These are phyloP conservation scores for Tulasnella calospora DNA, from an alignment of 768 basidiomycete species.

Conservation along the genomic window DNA sequence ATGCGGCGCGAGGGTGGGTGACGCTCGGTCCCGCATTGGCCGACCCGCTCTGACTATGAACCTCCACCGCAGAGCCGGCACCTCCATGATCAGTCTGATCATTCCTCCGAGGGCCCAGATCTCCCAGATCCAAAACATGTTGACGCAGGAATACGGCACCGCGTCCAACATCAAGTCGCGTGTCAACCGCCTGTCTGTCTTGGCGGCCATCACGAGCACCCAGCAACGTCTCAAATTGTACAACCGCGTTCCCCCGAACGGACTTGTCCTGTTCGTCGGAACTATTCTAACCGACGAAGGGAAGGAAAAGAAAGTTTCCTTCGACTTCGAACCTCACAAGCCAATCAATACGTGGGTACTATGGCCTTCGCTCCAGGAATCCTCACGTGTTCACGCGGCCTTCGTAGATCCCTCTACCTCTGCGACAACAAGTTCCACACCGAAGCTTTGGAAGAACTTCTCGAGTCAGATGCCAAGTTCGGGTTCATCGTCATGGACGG, in stretches of 20 bases:
- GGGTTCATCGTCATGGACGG: slow-evolving; percentile 99
- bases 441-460: slow-evolving; percentile 89
- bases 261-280: slow-evolving; percentile 94
- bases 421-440: slow-evolving; percentile 99
- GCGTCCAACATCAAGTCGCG: slow-evolving; percentile 99
- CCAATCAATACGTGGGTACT: slow-evolving; percentile 89
- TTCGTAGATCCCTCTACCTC: slow-evolving; percentile 83
- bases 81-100: slow-evolving; percentile 98
- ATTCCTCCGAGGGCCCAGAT: slow-evolving; percentile 97
- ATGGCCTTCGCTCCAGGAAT: neutral
- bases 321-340: slow-evolving; percentile 98
- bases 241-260: slow-evolving; percentile 93
- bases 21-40: neutral
- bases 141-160: slow-evolving; percentile 96
- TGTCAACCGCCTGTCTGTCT: slow-evolving; percentile 93
- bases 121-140: slow-evolving; percentile 88
- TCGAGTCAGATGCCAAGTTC: slow-evolving; percentile 95
- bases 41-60: slow-evolving; percentile 14
- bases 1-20: slow-evolving; percentile 80
- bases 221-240: slow-evolving; percentile 97
- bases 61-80: slow-evolving; percentile 62
- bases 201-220: slow-evolving; percentile 96
- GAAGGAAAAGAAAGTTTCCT: slow-evolving; percentile 98
- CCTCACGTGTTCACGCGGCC: neutral
- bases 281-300: slow-evolving; percentile 98